A percentile compares a stretch with the other conserved stretches of the same genome.
phyloP scores from a whole-genome alignment of 257 asterid genomes.

The Anisodus tanguticus region DNA sequence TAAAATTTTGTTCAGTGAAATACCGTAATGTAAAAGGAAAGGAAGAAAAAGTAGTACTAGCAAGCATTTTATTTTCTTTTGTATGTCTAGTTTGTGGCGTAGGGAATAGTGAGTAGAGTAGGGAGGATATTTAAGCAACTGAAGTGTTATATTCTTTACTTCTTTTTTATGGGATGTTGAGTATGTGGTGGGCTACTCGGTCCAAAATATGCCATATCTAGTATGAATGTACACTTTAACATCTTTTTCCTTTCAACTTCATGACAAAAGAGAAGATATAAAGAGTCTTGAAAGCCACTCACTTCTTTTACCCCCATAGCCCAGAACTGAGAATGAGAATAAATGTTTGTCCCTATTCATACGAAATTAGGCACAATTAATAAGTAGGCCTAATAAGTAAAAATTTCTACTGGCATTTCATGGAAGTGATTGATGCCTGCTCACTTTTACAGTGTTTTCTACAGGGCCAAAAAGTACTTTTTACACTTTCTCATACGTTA shows the following conservation, averaged over 20 bases:
- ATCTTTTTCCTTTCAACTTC: constrained; percentile 15
- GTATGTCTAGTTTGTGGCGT: neutral
- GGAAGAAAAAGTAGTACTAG: neutral
- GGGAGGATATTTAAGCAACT: constrained; percentile 4
- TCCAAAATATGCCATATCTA: constrained; percentile 5
- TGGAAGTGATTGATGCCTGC: constrained; percentile 56
- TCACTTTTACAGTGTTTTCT: constrained; percentile 20
- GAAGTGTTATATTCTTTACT: neutral
- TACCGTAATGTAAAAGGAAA: neutral
- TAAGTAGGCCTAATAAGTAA: neutral
- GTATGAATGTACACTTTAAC: constrained; percentile 19
- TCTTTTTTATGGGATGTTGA: neutral
- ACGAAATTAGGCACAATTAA: neutral
- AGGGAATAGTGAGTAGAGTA: constrained; percentile 7
- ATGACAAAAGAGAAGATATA: constrained; percentile 6
- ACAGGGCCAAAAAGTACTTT: constrained; percentile 10
- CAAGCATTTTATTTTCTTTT: neutral
- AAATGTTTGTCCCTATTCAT: constrained; percentile 33
- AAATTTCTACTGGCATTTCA: constrained; percentile 40
- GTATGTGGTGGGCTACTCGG: constrained; percentile 11
- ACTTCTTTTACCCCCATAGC: neutral
- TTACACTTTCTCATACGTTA: constrained; percentile 31
- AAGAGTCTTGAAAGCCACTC: neutral
- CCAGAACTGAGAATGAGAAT: constrained; percentile 37
- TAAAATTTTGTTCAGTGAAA: neutral